Evolutionary conservation across 768 basidiomycete genomes (phyloP), one percentile per base, ranked within the genome.

Genomic region (Psilocybe cyanescens): DNA sequence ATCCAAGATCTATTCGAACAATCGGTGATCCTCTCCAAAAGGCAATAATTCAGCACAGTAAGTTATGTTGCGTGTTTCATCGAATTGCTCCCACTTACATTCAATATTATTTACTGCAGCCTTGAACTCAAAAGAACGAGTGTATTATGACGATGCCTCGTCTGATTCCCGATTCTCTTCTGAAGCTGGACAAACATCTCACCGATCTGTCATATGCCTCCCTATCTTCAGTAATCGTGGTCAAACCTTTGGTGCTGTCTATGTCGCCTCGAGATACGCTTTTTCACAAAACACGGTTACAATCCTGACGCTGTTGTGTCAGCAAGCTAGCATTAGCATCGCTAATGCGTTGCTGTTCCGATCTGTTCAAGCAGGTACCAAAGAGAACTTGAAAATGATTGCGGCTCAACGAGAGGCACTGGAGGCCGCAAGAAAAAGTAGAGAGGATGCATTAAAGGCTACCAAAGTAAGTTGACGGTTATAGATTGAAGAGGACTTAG

Each of bases 381-480:
- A 83, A 64, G 89, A 90, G 67, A 92, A 92, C 66, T 68, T 91
- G 62, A 88, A 87, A 75, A 90, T 90, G 88, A 91, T 92, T 62
- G 79, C 88, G n/a, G 77, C 84, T 3, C 89, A 92, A 65, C 78
- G 82, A 35, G 85, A 89, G 19, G 89, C 89, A 5, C 71, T 91
- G 3, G 89, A 91, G 69, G 85, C 84, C 31, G 89, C 89, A 8
- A 79, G 89, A 51, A 81, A 82, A 67, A 90, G 89, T 66, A 78
- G 89, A 11, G 88, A 90, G 70, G 87, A 89, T 68, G 90, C 90
- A 16, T 66, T 90, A 64, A 90, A 88, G 64, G 89, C 89, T 0
- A 90, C 89, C 2, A 89, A 89, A 81, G 87, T 84, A 58, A 51
- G 71, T 55, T 46, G 30, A 24, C 24, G 8, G 50, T 33, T 57